Conservation (phyloP, 768 basidiomycete species). For the Cyclocybe aegerita region DNA sequence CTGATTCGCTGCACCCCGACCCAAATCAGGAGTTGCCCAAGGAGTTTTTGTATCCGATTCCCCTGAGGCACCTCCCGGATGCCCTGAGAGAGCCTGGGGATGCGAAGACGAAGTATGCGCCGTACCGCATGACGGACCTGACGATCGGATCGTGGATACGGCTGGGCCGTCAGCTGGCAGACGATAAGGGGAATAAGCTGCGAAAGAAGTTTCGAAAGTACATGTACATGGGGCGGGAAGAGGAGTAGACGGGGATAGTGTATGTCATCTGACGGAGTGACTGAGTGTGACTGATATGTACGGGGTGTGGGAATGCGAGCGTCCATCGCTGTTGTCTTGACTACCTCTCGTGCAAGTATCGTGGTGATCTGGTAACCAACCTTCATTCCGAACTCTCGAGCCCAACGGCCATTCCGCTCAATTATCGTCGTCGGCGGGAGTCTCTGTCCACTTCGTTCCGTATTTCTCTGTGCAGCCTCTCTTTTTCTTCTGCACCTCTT, state of each 20-base stretch:
- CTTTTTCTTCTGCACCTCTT: slow-evolving; percentile 15
- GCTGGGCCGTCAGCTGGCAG: slow-evolving; percentile 62
- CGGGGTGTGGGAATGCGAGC: slow-evolving; percentile 16
- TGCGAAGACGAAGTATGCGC: slow-evolving; percentile 52
- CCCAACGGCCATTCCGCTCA: slow-evolving; percentile 30
- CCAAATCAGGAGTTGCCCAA: slow-evolving; percentile 21
- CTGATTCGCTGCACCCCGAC: slow-evolving; percentile 39
- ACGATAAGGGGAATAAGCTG: slow-evolving; percentile 49
- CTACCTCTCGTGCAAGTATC: slow-evolving; percentile 24
- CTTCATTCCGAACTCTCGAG: slow-evolving; percentile 27
- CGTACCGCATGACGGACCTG: slow-evolving; percentile 74
- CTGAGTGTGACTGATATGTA: slow-evolving; percentile 4
- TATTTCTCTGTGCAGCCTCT: slow-evolving; percentile 18
- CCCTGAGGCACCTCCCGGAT: slow-evolving; percentile 52
- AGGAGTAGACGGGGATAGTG: slow-evolving; percentile 18
- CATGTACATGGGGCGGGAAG: slow-evolving; percentile 66
- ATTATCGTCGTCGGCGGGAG: slow-evolving; percentile 35
- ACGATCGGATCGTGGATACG: slow-evolving; percentile 75
- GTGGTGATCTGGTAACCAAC: slow-evolving; percentile 35
- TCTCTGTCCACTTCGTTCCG: slow-evolving; percentile 26
- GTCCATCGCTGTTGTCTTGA: slow-evolving; percentile 40
- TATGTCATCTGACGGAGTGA: background rate
- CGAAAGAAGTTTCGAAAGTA: slow-evolving; percentile 64
- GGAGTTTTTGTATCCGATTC: slow-evolving; percentile 50
- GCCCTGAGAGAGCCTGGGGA: slow-evolving; percentile 40